Base-by-base conservation (phyloP, 2,329 filamentous ascomycete genomes). In the Cladosporium cucumerinum region DNA sequence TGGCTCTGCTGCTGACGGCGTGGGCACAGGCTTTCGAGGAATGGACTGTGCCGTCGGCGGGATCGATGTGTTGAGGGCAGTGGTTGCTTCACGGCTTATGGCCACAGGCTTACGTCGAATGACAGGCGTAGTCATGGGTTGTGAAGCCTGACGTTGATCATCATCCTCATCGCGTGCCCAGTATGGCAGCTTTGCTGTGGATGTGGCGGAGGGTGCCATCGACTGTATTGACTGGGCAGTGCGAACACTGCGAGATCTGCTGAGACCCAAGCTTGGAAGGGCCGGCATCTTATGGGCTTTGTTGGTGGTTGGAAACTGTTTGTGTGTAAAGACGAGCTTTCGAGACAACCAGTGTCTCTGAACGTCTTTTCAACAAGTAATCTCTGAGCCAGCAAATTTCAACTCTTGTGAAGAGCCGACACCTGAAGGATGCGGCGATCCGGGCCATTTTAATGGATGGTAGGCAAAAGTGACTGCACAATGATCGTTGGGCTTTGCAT, bases 331-430 rank as follows among this genome's bases (percentile, higher is more conserved):
- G 39, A 48, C 8, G 26, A n/a, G 43, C 18, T 25, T 34, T 32
- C n/a, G 46, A 51, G 58, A 61, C 46, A 61, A 52, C 58, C 46
- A 26, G 58, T 61, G 46, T 51, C 58, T 61, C 46, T 61, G 28
- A 43, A 7, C n/a, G 43, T 49, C 28, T 36, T 34, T 52, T 21
- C 43, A 52, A 61, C 14, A 60, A 49, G 43, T 21, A 36, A 21
- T 34, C 25, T 26, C 34, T 49, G 28, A 1, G 30, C 43, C 57
- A 60, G 55, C 25, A 55, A 28, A 10, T 11, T 18, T 30, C 32
- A 39, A 34, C 32, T 21, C 12, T 34, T 21, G 25, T 43, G 55
- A 34, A 52, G 30, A 43, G 32, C 30, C 28, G 18, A 43, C 34
- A 34, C 23, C 30, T 26, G 12, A 21, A 16, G 21, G 21, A 16